Evolutionary conservation across 2,329 filamentous ascomycete genomes (phyloP).

Genomic region (Pseudogymnoascus sp.): DNA sequence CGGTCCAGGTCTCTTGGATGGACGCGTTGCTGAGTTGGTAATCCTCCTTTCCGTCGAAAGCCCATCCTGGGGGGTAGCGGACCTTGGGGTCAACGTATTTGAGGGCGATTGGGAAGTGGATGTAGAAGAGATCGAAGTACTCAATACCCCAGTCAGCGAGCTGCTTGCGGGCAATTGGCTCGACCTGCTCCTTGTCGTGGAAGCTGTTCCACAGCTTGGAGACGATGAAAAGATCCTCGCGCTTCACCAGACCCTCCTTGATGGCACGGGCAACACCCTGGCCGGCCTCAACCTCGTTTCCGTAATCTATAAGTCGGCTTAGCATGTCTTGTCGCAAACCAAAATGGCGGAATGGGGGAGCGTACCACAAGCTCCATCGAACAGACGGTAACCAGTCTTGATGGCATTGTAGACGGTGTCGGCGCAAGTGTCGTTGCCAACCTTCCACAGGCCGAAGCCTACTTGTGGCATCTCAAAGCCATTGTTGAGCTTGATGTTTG

Average conservation of each 20-base stretch:
- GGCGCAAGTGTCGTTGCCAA: constrained; percentile 54
- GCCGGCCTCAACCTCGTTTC: constrained; percentile 72
- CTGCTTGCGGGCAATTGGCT: constrained; percentile 68
- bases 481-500: constrained; percentile 39
- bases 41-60: constrained; percentile 54
- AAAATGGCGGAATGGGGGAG: constrained; percentile 1
- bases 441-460: constrained; percentile 65
- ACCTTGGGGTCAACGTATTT: constrained; percentile 76
- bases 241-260: constrained; percentile 72
- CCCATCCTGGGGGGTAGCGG: constrained; percentile 75
- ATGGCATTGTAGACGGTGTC: constrained; percentile 62
- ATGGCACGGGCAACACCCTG: constrained; percentile 73
- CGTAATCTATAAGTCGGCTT: constrained; percentile 54
- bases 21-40: constrained; percentile 59
- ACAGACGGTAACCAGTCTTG: constrained; percentile 53
- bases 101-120: constrained; percentile 83
- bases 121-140: constrained; percentile 84
- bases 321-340: not conserved
- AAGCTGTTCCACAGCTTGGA: constrained; percentile 92
- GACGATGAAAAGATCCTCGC: constrained; percentile 83
- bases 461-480: constrained; percentile 51
- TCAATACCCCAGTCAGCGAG: constrained; percentile 77
- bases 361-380: constrained; percentile 53
- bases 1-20: constrained; percentile 75
- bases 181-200: constrained; percentile 72